phyloP scores from a whole-genome alignment of 768 basidiomycete species.

The Suillus paluster region DNA sequence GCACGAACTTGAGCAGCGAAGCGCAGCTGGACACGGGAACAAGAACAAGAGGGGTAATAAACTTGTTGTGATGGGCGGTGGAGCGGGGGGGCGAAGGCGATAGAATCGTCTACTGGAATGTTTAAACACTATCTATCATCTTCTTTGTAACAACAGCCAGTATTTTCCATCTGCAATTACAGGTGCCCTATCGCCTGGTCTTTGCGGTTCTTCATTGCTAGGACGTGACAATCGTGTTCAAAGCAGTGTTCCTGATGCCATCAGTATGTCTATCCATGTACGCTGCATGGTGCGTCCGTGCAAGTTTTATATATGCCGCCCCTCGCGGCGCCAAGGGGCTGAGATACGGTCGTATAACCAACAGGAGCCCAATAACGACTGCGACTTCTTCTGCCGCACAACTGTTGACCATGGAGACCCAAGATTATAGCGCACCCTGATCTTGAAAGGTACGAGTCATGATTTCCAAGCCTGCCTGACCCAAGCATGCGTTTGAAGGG shows the following conservation, averaged over 20 bases:
- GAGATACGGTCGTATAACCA: slow-evolving; percentile 41
- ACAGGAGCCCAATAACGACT: too few relatives aligned
- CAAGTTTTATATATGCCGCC: too few relatives aligned
- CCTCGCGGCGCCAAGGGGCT: too few relatives aligned
- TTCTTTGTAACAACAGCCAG: slow-evolving; percentile 19
- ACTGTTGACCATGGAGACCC: background rate
- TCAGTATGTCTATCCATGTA: slow-evolving; percentile 70
- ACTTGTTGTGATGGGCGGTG: slow-evolving; percentile 74
- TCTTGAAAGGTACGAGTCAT: slow-evolving; percentile 51
- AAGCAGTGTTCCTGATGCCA: slow-evolving; percentile 69
- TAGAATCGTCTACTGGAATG: slow-evolving; percentile 18
- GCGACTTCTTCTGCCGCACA: too few relatives aligned
- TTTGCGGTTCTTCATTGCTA: background rate
- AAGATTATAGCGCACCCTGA: too few relatives aligned
- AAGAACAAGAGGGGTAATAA: slow-evolving; percentile 65
- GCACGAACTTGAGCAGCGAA: slow-evolving; percentile 76
- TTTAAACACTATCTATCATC: background rate
- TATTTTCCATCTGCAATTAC: background rate
- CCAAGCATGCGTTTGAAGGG: too few relatives aligned
- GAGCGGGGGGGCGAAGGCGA: slow-evolving; percentile 56
- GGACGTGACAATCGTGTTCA: slow-evolving; percentile 33
- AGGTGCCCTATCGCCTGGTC: background rate
- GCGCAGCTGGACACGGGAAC: slow-evolving; percentile 44
- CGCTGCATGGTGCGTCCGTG: slow-evolving; percentile 69
- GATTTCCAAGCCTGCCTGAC: too few relatives aligned